A percentile compares a stretch with the other conserved stretches of the same genome.
Evolutionary conservation across 2,329 filamentous ascomycete species (phyloP).

Genomic region (Trichoderma semiorbis): DNA sequence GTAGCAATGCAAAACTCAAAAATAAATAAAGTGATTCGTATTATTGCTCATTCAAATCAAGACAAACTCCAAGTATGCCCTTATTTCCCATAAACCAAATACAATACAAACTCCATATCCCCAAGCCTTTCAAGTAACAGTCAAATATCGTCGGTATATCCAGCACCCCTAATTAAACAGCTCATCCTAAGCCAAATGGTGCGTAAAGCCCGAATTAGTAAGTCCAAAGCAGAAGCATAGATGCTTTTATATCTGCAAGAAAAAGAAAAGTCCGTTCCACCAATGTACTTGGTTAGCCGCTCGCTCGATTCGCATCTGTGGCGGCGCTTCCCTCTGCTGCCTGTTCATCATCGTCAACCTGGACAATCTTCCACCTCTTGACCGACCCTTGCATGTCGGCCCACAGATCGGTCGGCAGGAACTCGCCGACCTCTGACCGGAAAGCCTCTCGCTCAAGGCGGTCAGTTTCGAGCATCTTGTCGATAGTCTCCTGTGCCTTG

Average conservation of each 20-base stretch:
- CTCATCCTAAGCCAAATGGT: background rate
- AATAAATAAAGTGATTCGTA: background rate
- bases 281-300: background rate
- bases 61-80: background rate
- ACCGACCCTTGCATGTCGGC: slow-evolving; percentile 64
- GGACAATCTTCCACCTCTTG: slow-evolving; percentile 48
- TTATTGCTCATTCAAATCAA: background rate
- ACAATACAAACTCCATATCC: background rate
- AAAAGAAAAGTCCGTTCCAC: background rate
- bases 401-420: slow-evolving; percentile 85
- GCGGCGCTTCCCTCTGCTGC: background rate
- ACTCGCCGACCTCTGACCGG: slow-evolving; percentile 77
- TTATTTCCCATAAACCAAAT: background rate
- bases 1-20: background rate
- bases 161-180: background rate
- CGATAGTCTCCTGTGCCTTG: slow-evolving; percentile 73
- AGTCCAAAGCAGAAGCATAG: background rate
- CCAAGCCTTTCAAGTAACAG: background rate
- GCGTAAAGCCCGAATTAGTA: background rate
- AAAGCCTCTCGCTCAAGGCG: slow-evolving; percentile 72
- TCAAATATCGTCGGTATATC: background rate
- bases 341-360: slow-evolving; percentile 30
- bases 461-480: slow-evolving; percentile 72
- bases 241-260: background rate
- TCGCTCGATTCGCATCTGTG: background rate